Evolutionary conservation across 805 yeast species (phyloP), one percentile per base, ranked within the genome.

Genomic region (Cyberlindnera samutprakarnensis): DNA sequence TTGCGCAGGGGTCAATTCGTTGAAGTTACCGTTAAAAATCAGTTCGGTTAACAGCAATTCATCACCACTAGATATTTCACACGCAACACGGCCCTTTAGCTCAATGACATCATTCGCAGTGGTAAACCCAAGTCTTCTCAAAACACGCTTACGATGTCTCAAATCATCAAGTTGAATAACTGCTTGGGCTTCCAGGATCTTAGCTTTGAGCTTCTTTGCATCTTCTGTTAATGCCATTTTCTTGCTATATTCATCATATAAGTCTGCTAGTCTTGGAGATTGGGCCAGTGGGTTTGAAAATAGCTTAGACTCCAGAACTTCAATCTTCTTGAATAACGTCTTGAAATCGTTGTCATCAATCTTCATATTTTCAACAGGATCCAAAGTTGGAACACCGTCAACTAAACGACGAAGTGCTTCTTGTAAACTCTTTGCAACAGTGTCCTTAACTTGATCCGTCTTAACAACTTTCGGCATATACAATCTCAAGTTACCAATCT

Each of bases 11-110:
- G 77, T 68, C 39, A 92, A 65, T 31, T 86, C 95, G 47, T 78
- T 86, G 64, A 92, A 92, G 16, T 84, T 82, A 72, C 97, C 97
- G 54, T 88, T 88, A 68, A 92, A 92, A 20, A 92, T 83, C 44
- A 92, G 64, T 54, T 92, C 98, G 0, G 99, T 92, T 31, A 92
- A 60, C 40, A 86, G 53, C 34, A 86, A 61, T 58, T 86, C 95
- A 45, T 70, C 75, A 38, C 96, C 96, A 15, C 94, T 81, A 46
- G 90, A 78, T 46, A 90, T 90, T 51, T 90, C 96, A 59, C 97
- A 90, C 1, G 96, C 96, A 35, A 92, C 97, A 54, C 97, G 74
- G 35, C 99, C 99, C 59, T 92, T 92, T 49, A 92, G 68, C 56
- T 92, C 96, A 42, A 92, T 94, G 39, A 92, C 79, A 57, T 92